phyloP scores from a whole-genome alignment of 192 early-diverging fungal species.

The Pilobolus umbonatus region DNA sequence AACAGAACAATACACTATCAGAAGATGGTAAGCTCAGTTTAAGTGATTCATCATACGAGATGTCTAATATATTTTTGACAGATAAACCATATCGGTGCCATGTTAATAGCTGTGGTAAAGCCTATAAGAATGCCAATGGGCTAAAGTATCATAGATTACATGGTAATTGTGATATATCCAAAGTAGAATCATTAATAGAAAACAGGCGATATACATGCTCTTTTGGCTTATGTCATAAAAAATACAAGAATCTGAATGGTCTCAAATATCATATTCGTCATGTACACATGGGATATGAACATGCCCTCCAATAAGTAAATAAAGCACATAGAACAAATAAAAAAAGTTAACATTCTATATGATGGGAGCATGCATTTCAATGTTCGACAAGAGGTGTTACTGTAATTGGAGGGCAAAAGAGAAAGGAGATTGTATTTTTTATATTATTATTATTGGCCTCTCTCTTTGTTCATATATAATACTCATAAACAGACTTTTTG shows the following conservation, averaged over 20 bases:
- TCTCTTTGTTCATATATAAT: no score
- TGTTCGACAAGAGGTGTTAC: no score
- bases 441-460: no score
- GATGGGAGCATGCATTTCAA: no score
- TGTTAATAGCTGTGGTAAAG: constrained; percentile 77
- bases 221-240: constrained; percentile 72
- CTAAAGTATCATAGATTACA: constrained; percentile 96
- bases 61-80: not conserved
- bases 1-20: not conserved
- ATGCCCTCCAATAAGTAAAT: no score
- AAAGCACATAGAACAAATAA: no score
- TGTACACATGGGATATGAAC: constrained; percentile 64
- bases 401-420: no score
- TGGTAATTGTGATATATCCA: constrained; percentile 56
- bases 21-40: not conserved
- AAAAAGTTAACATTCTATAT: no score
- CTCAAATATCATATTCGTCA: constrained; percentile 91
- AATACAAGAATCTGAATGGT: constrained; percentile 92
- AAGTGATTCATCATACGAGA: not conserved
- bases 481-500: no score
- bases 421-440: no score
- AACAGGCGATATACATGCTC: constrained; percentile 69
- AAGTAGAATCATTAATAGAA: constrained; percentile 42
- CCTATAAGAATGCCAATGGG: constrained; percentile 97
- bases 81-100: constrained; percentile 16